Evolutionary conservation across 2,329 filamentous ascomycete genomes (phyloP), one percentile per base, ranked within the genome.

Genomic region (Fonsecaea nubica): DNA sequence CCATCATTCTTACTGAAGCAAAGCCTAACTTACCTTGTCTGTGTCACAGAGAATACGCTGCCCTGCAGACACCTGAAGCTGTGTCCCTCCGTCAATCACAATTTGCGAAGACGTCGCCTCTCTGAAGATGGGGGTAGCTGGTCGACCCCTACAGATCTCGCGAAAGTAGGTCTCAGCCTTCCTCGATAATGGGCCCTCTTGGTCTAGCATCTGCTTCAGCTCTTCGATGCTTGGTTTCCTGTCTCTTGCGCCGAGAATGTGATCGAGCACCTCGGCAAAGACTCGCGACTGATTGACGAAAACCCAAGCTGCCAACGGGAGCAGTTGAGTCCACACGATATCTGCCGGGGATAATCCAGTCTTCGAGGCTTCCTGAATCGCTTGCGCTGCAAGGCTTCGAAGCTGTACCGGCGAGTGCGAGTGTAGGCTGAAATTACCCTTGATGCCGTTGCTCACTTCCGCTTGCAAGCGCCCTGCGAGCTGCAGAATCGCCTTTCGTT

Each of bases 231-330:
- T 81, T 10, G 79, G 70, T 62, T 81, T 78, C 18, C 33, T 50
- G 8, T 61, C 48, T 71, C 87, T 85, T 32, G 84, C 77, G 2
- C 84, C 80, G 0, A 86, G 85, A 6, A 93, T 82, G 78, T 86
- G 92, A 74, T 93, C 90, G 15, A 92, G 81, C 1, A 89, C 83
- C 78, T 91, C 89, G 2, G 89, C 87, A 74, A 93, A 92, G 83
- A 89, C 81, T 73, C 91, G 86, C 1, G 86, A 87, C 75, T 93
- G 89, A 73, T 87, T 90, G 1, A 90, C 87, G 12, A 91, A 87
- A 75, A 90, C 85, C 1, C 87, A 85, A 4, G 84, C 85, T 0
- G 87, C 87, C 0, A 88, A 87, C 0, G 91, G 90, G 50, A 93
- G 74, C 36, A 92, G 84, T 74, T 91, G 88, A 35, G 32, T 32